Percentiles rank a stretch among this genome's conserved stretches.
These are phyloP conservation scores for Coniophora puteana DNA, from an alignment of 1,284 basidiomycete genomes.

Conservation along the genomic window DNA sequence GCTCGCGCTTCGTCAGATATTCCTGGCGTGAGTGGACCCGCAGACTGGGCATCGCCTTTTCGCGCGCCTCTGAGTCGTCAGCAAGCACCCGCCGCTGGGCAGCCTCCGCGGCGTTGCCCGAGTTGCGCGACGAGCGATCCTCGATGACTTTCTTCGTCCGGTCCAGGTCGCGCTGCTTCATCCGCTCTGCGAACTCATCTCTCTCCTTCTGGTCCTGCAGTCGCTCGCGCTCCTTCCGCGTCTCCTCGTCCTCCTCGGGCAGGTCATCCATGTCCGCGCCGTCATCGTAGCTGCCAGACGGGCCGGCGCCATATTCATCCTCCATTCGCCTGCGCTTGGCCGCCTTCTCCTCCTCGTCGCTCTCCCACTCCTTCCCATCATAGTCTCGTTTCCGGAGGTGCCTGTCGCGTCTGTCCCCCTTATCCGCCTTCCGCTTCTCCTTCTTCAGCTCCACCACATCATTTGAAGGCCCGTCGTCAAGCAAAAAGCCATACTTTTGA, in stretches of 20 bases:
- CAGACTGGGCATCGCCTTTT: constrained; percentile 77
- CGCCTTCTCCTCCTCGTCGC: constrained; percentile 80
- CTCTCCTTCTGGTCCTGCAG: constrained; percentile 81
- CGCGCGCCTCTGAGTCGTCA: constrained; percentile 80
- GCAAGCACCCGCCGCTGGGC: constrained; percentile 78
- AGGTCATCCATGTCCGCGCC: constrained; percentile 31
- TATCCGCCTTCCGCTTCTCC: constrained; percentile 41
- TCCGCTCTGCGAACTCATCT: constrained; percentile 90
- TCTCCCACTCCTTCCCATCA: constrained; percentile 80
- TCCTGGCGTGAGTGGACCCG: constrained; percentile 87
- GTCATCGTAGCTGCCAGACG: constrained; percentile 34
- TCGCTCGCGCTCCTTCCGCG: constrained; percentile 71
- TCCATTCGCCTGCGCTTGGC: constrained; percentile 60
- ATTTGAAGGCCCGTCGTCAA: constrained; percentile 63
- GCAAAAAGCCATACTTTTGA: constrained; percentile 75
- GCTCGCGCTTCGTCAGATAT: constrained; percentile 94
- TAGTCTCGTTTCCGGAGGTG: constrained; percentile 79
- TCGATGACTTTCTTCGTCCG: constrained; percentile 90
- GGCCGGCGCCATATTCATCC: constrained; percentile 27
- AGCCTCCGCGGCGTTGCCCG: constrained; percentile 73
- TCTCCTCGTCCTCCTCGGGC: constrained; percentile 70
- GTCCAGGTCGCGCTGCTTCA: constrained; percentile 81
- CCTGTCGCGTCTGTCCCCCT: constrained; percentile 54
- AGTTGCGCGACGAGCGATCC: constrained; percentile 78
- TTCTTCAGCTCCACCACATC: constrained; percentile 45